Evolutionary conservation across 176 grass and related monocot species (phyloP), one percentile per base, ranked within the genome.

Genomic region (Triticum monococcum): DNA sequence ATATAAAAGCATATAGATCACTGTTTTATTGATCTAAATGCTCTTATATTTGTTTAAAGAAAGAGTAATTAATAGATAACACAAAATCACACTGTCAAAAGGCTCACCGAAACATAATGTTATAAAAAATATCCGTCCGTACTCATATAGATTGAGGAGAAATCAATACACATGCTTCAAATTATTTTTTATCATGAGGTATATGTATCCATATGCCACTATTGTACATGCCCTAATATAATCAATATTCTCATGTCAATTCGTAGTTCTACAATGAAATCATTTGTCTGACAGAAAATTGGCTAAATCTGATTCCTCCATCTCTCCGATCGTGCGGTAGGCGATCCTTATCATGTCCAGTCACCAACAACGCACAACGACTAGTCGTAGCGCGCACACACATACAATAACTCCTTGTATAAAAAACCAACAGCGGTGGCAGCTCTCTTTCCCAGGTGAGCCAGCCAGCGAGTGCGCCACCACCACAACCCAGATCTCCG

Each of bases 331-430:
- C 75, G 80, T 80, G 75, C 80, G 75, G 75, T 87, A 75, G 67
- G 75, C 59, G 36, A 84, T 90, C 89, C 14, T 79, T 90, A 67
- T 90, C 89, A 75, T 12, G 56, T 65, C 89, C 30, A 57, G 79
- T 90, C 84, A 80, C 10, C 33, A 57, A 24, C 56, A 17, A 79
- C 64, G 45, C 84, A 12, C 35, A 65, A 59, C 22, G 70, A 83
- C 64, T 78, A 87, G 67, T 83, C 66, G 10, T 48, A 73, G 56
- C 79, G 32, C 56, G 40, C 41, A 73, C 73, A 82, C 64, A 71
- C 64, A 9, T 9, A 77, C 31, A 83, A 78, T 74, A 25, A 64
- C 72, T 5, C 62, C 71, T 35, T 90, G 28, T 78, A 90, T 86
- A 88, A 87, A 91, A 87, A 84, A 43, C 76, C 60, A 43, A 18